Conservation (phyloP, 352 stramenopile species). For the Phytopythium chamaehyphon region DNA sequence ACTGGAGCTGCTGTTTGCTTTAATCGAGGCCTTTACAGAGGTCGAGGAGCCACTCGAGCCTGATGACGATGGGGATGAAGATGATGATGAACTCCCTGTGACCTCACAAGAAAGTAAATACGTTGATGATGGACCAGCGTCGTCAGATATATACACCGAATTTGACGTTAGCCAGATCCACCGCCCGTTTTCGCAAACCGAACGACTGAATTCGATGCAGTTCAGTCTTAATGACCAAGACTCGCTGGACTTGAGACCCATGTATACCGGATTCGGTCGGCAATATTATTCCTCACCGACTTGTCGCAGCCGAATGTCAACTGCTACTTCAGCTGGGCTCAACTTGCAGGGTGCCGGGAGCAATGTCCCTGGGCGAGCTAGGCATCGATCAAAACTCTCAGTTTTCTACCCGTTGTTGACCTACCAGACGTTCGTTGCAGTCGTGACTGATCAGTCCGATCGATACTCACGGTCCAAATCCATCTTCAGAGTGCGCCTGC, state of each 20-base stretch:
- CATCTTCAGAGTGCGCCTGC: slow-evolving; percentile 61
- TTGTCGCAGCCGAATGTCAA: slow-evolving; percentile 63
- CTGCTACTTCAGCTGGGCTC: slow-evolving; percentile 51
- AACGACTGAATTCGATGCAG: slow-evolving; percentile 64
- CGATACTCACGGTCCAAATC: slow-evolving; percentile 33
- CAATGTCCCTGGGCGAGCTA: slow-evolving; percentile 9
- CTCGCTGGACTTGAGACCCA: slow-evolving; percentile 41
- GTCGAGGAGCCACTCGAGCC: slow-evolving; percentile 28
- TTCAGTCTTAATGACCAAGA: slow-evolving; percentile 58
- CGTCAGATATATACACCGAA: slow-evolving; percentile 11
- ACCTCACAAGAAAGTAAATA: no score
- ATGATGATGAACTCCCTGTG: slow-evolving; percentile 22
- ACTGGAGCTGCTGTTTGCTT: slow-evolving; percentile 74
- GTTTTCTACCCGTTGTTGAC: slow-evolving; percentile 59
- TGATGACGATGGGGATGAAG: slow-evolving; percentile 23
- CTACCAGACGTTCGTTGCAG: slow-evolving; percentile 68
- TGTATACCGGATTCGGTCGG: slow-evolving; percentile 65
- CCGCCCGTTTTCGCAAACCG: slow-evolving; percentile 31
- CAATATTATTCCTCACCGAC: slow-evolving; percentile 41
- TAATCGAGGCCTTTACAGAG: slow-evolving; percentile 67
- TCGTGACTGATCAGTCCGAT: slow-evolving; percentile 40
- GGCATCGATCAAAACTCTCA: slow-evolving; percentile 38
- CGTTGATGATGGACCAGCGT: slow-evolving; percentile 16
- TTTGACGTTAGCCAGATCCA: slow-evolving; percentile 29
- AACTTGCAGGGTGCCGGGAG: slow-evolving; percentile 33